Conservation (phyloP, 805 yeast species). For the Isabelozyma pseudorhagii region DNA sequence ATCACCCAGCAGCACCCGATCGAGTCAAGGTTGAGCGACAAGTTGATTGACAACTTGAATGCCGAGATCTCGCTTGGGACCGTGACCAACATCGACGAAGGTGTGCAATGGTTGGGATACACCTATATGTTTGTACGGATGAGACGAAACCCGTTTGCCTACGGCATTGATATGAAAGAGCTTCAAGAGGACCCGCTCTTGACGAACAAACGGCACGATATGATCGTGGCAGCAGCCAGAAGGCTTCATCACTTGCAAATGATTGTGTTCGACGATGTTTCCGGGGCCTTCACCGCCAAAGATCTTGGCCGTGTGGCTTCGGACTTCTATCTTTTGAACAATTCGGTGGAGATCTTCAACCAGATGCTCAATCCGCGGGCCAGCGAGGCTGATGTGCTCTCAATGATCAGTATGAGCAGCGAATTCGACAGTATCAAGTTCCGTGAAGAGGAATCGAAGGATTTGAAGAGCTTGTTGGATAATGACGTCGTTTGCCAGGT, state of each 20-base stretch:
- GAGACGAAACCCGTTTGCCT: conserved; percentile 90
- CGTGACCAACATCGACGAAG: conserved; percentile 92
- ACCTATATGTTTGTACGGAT: conserved; percentile 92
- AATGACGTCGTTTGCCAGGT: conserved; percentile 69
- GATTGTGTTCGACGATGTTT: conserved; percentile 86
- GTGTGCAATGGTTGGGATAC: conserved; percentile 96
- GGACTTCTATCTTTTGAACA: conserved; percentile 83
- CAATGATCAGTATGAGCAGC: conserved; percentile 86
- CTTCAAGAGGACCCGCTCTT: conserved; percentile 78
- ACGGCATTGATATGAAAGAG: conserved; percentile 88
- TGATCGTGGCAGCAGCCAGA: conserved; percentile 79
- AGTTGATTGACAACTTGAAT: conserved; percentile 85
- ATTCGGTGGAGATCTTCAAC: conserved; percentile 85
- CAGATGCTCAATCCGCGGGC: conserved; percentile 80
- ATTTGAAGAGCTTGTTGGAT: conserved; percentile 61
- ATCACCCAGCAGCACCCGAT: conserved; percentile 95
- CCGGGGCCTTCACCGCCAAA: conserved; percentile 76
- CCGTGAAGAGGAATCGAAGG: conserved; percentile 82
- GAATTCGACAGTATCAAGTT: conserved; percentile 90
- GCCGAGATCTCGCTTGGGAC: conserved; percentile 97
- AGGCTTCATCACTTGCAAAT: conserved; percentile 83
- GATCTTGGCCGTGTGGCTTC: conserved; percentile 94
- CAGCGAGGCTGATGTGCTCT: conserved; percentile 85
- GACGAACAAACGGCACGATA: conserved; percentile 65
- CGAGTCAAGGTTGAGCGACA: conserved; percentile 76